Evolutionary conservation across 345 rosid species (phyloP), one percentile per base, ranked within the genome.

Genomic region (Barbarea vulgaris): DNA sequence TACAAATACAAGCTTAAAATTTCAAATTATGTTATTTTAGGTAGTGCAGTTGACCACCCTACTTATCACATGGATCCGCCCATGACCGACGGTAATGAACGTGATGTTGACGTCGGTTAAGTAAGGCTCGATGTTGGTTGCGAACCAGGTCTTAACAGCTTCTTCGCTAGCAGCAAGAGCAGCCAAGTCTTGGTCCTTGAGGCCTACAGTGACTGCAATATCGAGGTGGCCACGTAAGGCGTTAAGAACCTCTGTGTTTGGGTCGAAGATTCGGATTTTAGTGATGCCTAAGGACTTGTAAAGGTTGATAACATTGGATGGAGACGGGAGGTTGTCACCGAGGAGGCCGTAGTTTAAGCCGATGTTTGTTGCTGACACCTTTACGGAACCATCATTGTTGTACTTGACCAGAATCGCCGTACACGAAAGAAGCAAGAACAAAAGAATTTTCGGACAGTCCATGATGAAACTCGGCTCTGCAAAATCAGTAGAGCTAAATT

Each of bases 271-370:
- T 68, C 86, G 69, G 55, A 85, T 10, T 15, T 31, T 27, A 0
- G 67, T 42, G 6, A 84, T 80, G 39, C 33, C 41, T 33, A 77
- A 54, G 24, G 61, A 56, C 62, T 77, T 70, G 76, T 70, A 81
- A n/a, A 88, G 81, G 7, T 28, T 25, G 59, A 85, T 55, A 5
- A 83, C 91, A 0, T 75, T 52, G 9, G 64, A n/a, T 3, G 85
- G 81, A 55, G 83, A 3, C 1, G 85, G 87, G 18, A 85, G 84
- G 50, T 85, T 82, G 21, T 83, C 69, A 6, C 81, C 85, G 18
- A 69, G 75, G 69, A 81, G 56, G 5, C 84, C 86, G 54, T 86
- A 83, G 67, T 64, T 75, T 15, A 85, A 78, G 13, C 83, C 86
- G 27, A 47, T 3, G 27, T n/a, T n/a, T n/a, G n/a, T n/a, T n/a